A percentile compares a stretch with the other conserved stretches of the same genome.
Evolutionary conservation across 2,329 filamentous ascomycete genomes (phyloP).

Genomic region (Aspergillus pseudonomiae): DNA sequence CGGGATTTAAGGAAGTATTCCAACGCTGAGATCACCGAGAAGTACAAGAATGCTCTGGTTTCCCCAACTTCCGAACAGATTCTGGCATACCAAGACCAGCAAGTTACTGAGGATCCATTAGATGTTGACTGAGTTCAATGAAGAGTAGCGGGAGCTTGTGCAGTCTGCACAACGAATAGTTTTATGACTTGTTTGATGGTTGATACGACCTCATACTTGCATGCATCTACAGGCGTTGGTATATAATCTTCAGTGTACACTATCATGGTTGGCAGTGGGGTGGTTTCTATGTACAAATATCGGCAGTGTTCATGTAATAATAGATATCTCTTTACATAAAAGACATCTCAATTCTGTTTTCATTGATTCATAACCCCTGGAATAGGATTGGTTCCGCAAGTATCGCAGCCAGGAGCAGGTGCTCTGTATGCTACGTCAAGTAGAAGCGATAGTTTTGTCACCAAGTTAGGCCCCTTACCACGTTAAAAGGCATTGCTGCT

Average conservation of each 20-base stretch:
- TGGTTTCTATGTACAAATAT: conserved; percentile 6
- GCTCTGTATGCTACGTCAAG: too few species aligned
- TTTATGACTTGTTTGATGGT: not conserved
- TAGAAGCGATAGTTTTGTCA: too few species aligned
- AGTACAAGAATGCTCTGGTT: conserved; percentile 18
- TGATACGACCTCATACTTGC: conserved; percentile 4
- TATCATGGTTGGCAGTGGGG: not conserved
- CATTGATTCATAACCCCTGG: not conserved
- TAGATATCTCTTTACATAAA: not conserved
- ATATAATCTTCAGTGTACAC: conserved; percentile 3
- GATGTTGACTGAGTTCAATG: not conserved
- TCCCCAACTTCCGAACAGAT: conserved; percentile 30
- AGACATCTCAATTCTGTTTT: not conserved
- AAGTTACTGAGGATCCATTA: not conserved
- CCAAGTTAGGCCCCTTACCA: too few species aligned
- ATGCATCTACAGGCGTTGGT: conserved; percentile 24
- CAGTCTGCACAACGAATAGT: not conserved
- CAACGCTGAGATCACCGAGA: conserved; percentile 19
- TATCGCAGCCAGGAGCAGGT: too few species aligned
- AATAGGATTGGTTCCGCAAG: too few species aligned
- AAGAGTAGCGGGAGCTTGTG: not conserved
- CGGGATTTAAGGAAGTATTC: conserved; percentile 36
- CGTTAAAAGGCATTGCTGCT: too few species aligned
- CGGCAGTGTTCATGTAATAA: conserved; percentile 2
- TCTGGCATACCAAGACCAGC: conserved; percentile 19